A percentile compares a stretch with the other conserved stretches of the same genome.
phyloP scores from a whole-genome alignment of 1,284 basidiomycete genomes.

The Ceratobasidium sp. region DNA sequence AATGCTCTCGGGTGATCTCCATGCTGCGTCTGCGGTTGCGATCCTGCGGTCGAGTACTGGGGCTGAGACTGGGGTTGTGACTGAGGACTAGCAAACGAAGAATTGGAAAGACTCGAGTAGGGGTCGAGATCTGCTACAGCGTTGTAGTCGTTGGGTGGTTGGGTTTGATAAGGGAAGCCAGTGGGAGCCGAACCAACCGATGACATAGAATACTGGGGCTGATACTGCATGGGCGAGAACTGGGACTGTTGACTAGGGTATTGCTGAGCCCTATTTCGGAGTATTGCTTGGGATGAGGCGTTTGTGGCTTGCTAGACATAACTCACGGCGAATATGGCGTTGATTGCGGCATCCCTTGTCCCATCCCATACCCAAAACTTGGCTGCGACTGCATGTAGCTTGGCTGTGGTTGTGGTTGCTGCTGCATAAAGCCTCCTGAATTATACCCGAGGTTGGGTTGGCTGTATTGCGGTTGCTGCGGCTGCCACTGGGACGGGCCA shows the following conservation, averaged over 20 bases:
- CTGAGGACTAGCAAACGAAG: conserved; percentile 19
- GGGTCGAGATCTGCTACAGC: conserved; percentile 35
- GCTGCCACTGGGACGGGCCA: conserved; percentile 30
- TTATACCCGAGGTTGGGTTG: conserved; percentile 28
- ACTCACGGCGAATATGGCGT: conserved; percentile 35
- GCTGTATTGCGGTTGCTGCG: conserved; percentile 25
- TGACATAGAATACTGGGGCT: conserved; percentile 32
- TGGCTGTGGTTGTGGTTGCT: conserved; percentile 20
- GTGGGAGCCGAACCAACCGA: conserved; percentile 23
- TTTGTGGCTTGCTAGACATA: not conserved
- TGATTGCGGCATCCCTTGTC: conserved; percentile 15
- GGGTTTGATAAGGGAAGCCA: conserved; percentile 17
- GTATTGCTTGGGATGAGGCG: not conserved
- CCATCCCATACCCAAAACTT: conserved; percentile 15
- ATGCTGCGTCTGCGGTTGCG: conserved; percentile 11
- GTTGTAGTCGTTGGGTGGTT: conserved; percentile 26
- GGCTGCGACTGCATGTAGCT: conserved; percentile 20
- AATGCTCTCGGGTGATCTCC: conserved; percentile 27
- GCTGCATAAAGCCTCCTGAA: conserved; percentile 31
- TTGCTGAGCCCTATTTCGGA: conserved; percentile 12
- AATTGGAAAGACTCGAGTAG: conserved; percentile 21
- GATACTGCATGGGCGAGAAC: conserved; percentile 23
- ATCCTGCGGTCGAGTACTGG: conserved; percentile 9
- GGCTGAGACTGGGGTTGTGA: conserved; percentile 22
- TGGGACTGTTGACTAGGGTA: conserved; percentile 32